phyloP scores from a whole-genome alignment of 2,329 filamentous ascomycete genomes.

The Biscogniauxia mediterranea region DNA sequence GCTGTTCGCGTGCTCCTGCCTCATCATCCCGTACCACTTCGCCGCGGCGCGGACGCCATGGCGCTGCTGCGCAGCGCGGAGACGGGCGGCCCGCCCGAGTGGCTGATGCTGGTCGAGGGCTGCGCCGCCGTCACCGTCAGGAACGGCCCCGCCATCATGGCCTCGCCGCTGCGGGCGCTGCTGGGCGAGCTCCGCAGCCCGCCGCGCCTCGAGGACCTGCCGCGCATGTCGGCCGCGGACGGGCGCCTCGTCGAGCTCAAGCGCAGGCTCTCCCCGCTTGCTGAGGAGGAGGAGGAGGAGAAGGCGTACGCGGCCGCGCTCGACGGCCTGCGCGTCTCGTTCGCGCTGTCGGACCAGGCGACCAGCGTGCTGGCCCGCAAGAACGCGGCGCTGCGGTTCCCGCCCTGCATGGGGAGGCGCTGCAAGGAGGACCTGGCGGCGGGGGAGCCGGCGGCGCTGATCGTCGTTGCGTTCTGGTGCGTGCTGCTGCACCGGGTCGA shows the following conservation, averaged over 20 bases:
- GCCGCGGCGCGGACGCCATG: slow-evolving; percentile 19
- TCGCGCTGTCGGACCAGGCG: too few relatives aligned
- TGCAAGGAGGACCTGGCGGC: slow-evolving; percentile 18
- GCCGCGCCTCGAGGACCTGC: slow-evolving; percentile 10
- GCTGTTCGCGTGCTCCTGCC: slow-evolving; percentile 25
- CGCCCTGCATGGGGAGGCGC: slow-evolving; percentile 7
- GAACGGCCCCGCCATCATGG: slow-evolving; percentile 9
- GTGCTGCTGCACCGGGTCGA: slow-evolving; percentile 24
- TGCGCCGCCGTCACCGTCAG: slow-evolving; percentile 17
- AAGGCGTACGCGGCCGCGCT: too few relatives aligned
- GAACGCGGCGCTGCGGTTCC: slow-evolving; percentile 23
- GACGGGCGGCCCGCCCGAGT: slow-evolving; percentile 21
- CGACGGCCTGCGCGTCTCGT: too few relatives aligned
- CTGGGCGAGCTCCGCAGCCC: slow-evolving; percentile 17
- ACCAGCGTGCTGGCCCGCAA: too few relatives aligned
- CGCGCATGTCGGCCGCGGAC: slow-evolving; percentile 11
- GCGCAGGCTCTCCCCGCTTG: slow-evolving; percentile 10
- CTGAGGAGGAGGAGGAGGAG: too few relatives aligned
- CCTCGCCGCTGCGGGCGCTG: slow-evolving; percentile 14
- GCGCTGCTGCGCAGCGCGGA: slow-evolving; percentile 23
- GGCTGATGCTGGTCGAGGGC: slow-evolving; percentile 25
- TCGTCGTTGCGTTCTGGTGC: slow-evolving; percentile 29
- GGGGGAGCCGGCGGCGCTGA: slow-evolving; percentile 19
- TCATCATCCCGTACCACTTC: slow-evolving; percentile 26
- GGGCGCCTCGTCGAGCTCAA: slow-evolving; percentile 8